Evolutionary conservation across 73 alveolate genomes (phyloP).

Genomic region (Symbiodinium pilosum): DNA sequence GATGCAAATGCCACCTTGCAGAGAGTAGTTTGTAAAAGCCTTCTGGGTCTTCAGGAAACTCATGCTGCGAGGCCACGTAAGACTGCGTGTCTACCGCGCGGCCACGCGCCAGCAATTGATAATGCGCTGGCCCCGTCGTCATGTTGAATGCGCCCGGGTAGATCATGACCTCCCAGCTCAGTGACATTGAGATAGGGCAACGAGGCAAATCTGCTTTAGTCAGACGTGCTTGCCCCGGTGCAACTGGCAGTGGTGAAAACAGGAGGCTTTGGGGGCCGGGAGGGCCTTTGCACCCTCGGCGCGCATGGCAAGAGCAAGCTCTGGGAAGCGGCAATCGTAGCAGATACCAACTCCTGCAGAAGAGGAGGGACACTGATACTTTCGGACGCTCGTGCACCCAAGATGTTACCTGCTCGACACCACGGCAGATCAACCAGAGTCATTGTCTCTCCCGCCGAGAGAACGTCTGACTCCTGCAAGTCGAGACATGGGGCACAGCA

Average conservation of each 20-base stretch:
- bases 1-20: slow-evolving; percentile 96
- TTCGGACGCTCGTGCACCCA: too few relatives aligned
- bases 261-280: too few relatives aligned
- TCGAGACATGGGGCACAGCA: too few relatives aligned
- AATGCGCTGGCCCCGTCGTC: slow-evolving; percentile 97
- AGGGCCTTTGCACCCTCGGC: slow-evolving; percentile 96
- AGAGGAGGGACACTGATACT: too few relatives aligned
- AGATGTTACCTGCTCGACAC: slow-evolving; percentile 46
- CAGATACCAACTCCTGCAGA: slow-evolving; percentile 98
- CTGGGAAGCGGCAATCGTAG: slow-evolving; percentile 98
- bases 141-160: slow-evolving; percentile 98
- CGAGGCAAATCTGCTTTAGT: too few relatives aligned
- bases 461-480: slow-evolving; percentile 97
- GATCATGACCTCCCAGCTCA: slow-evolving; percentile 89
- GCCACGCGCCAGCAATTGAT: slow-evolving; percentile 95
- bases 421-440: slow-evolving; percentile 79
- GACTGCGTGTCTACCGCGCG: slow-evolving; percentile 98
- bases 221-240: too few relatives aligned
- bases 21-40: too few relatives aligned
- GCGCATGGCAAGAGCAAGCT: slow-evolving; percentile 96
- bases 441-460: slow-evolving; percentile 93
- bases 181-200: too few relatives aligned
- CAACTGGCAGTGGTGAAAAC: too few relatives aligned
- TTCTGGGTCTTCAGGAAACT: too few relatives aligned
- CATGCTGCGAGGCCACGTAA: slow-evolving; percentile 52